Evolutionary conservation across 2,329 filamentous ascomycete species (phyloP), one percentile per base, ranked within the genome.

Genomic region (Trichophaea hybrida): DNA sequence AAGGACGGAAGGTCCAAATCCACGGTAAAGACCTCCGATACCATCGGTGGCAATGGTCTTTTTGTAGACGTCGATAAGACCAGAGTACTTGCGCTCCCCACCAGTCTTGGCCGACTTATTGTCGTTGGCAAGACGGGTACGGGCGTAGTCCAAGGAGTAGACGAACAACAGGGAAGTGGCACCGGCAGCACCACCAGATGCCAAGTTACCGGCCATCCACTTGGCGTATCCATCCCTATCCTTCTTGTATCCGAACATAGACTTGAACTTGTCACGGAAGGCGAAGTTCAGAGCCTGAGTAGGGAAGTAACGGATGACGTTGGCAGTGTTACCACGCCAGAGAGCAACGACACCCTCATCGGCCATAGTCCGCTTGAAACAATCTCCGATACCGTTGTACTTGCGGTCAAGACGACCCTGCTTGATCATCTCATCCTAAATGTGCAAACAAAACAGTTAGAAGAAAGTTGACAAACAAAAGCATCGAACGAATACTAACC

Each of bases 221-320:
- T 90, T 89, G 75, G 78, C 81, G 78, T 98, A 98, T 74, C 93
- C 93, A 77, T 98, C 93, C 79, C 85, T 85, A 68, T 98, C 93
- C 87, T 97, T 97, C 89, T 97, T 98, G 89, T 88, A 98, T 75
- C 88, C 87, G 85, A 98, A 98, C 90, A 98, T 94, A 75, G 86
- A 82, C 89, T 98, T 98, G 89, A 96, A 98, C 85, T 94, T 96
- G 79, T 98, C 93, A 78, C 93, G 93, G 93, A 98, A 98, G 76
- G 93, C 93, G 75, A 98, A 98, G 90, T 98, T 98, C 77, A 98
- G 82, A 73, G 93, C 93, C 84, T 98, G 93, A 77, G 93, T 98
- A 71, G 93, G 93, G 88, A 98, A 98, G 83, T 98, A 98, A 86
- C 93, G 93, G 83, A 98, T 95, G 78, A 98, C 93, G 86, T 98